Percentiles rank a stretch among this genome's conserved stretches.
phyloP scores from a whole-genome alignment of 169 alveolate species.

The Amoebophrya sp. region DNA sequence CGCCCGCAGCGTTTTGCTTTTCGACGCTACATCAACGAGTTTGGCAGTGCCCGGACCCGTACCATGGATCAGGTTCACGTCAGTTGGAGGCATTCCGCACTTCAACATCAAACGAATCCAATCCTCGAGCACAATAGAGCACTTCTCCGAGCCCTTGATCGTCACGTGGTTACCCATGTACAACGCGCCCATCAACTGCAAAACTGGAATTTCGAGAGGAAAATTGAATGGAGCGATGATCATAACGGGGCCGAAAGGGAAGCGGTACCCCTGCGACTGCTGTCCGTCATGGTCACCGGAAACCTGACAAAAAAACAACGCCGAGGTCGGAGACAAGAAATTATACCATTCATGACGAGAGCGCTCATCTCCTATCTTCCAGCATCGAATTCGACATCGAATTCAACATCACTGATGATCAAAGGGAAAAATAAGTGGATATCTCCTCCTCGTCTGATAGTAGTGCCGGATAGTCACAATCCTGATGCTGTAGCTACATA shows the following conservation, averaged over 20 bases:
- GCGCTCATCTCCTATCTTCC: not conserved
- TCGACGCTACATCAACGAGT: slow-evolving; percentile 49
- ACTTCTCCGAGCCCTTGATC: slow-evolving; percentile 56
- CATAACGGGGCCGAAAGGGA: slow-evolving; percentile 78
- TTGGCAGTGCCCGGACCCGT: slow-evolving; percentile 58
- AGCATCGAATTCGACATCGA: not conserved
- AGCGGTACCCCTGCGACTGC: slow-evolving; percentile 65
- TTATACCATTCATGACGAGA: not conserved
- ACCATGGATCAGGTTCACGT: slow-evolving; percentile 59
- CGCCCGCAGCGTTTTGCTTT: slow-evolving; percentile 43
- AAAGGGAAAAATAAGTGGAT: not conserved
- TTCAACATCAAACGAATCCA: slow-evolving; percentile 59
- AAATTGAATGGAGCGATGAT: slow-evolving; percentile 74
- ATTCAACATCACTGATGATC: not conserved
- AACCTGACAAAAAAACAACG: not conserved
- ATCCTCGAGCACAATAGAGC: slow-evolving; percentile 59
- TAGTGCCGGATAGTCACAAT: too few relatives aligned
- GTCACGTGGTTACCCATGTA: slow-evolving; percentile 60
- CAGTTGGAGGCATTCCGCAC: slow-evolving; percentile 70
- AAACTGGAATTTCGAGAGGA: slow-evolving; percentile 76
- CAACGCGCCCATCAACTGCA: slow-evolving; percentile 63
- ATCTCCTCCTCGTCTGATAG: not conserved
- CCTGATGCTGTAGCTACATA: too few relatives aligned
- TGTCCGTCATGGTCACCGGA: slow-evolving; percentile 75
- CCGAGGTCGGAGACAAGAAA: not conserved